Percentiles rank a stretch among this genome's conserved stretches.
Evolutionary conservation across 306 rosid genomes (phyloP).

Genomic region (Cicer pinnatifidum): DNA sequence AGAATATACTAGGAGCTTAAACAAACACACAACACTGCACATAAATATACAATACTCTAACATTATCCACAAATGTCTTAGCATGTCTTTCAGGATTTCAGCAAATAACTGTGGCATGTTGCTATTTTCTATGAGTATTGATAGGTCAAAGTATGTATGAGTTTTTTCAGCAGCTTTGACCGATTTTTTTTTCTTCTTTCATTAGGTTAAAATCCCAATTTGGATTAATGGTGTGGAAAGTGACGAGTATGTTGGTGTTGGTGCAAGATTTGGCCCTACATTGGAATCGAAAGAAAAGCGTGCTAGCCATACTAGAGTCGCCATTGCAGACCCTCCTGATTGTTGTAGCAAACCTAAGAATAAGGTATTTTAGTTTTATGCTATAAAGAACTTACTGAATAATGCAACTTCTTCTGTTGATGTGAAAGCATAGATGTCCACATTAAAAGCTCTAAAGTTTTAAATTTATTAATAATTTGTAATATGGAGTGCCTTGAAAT

Average conservation of each 20-base stretch:
- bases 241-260: constrained; percentile 85
- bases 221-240: constrained; percentile 66
- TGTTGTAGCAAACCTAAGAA: constrained; percentile 70
- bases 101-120: constrained; percentile 33
- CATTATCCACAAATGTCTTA: not conserved
- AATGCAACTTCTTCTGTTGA: constrained; percentile 25
- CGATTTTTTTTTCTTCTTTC: constrained; percentile 10
- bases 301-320: constrained; percentile 83
- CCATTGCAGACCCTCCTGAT: constrained; percentile 93
- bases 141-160: constrained; percentile 3
- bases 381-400: constrained; percentile 18
- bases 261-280: constrained; percentile 89
- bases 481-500: constrained; percentile 59
- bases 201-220: constrained; percentile 88
- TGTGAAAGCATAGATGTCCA: constrained; percentile 42
- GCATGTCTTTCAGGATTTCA: constrained; percentile 15
- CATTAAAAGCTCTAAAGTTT: constrained; percentile 37
- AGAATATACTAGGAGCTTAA: not conserved
- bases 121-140: constrained; percentile 21
- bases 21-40: not conserved
- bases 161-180: constrained; percentile 24
- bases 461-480: constrained; percentile 46
- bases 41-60: too few relatives aligned
- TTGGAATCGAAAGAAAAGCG: constrained; percentile 86
- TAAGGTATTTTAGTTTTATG: constrained; percentile 55